Conservation (phyloP, 805 yeast genomes). For the Teunomyces stri region DNA sequence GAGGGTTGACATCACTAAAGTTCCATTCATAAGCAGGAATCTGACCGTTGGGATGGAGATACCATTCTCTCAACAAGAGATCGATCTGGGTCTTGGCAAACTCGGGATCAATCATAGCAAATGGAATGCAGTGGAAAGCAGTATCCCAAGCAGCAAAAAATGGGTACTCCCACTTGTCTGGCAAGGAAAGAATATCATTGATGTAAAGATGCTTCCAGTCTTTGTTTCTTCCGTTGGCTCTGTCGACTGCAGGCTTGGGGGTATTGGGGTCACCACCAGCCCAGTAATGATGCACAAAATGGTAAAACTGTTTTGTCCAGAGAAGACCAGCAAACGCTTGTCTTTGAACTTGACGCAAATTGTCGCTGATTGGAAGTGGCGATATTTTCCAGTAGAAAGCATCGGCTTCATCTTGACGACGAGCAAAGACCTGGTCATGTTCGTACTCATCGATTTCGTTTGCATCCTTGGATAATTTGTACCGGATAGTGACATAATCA, state of each 20-base stretch:
- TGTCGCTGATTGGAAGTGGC: slow-evolving; percentile 80
- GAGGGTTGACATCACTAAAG: slow-evolving; percentile 93
- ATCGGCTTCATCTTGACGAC: slow-evolving; percentile 84
- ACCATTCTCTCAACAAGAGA: slow-evolving; percentile 88
- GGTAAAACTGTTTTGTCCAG: slow-evolving; percentile 92
- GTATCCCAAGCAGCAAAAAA: slow-evolving; percentile 97
- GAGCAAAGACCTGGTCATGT: slow-evolving; percentile 65
- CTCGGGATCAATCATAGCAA: slow-evolving; percentile 90
- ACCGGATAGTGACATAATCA: slow-evolving; percentile 81
- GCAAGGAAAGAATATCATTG: slow-evolving; percentile 83
- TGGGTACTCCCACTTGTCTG: slow-evolving; percentile 96
- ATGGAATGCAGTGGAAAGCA: slow-evolving; percentile 90
- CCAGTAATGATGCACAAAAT: slow-evolving; percentile 85
- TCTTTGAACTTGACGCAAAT: slow-evolving; percentile 78
- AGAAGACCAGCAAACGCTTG: slow-evolving; percentile 92
- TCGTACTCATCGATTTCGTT: slow-evolving; percentile 66
- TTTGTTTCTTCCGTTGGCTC: slow-evolving; percentile 84
- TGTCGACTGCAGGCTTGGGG: slow-evolving; percentile 70
- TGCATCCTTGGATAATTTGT: slow-evolving; percentile 52
- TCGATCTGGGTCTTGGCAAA: slow-evolving; percentile 89
- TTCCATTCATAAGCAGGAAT: slow-evolving; percentile 97
- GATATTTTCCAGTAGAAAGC: slow-evolving; percentile 87
- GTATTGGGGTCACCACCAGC: slow-evolving; percentile 77
- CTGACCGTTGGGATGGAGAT: slow-evolving; percentile 98
- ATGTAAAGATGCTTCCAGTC: slow-evolving; percentile 89